These are phyloP conservation scores for Chenopodium quinoa DNA, from an alignment of 148 eudicot species.

Conservation along the genomic window DNA sequence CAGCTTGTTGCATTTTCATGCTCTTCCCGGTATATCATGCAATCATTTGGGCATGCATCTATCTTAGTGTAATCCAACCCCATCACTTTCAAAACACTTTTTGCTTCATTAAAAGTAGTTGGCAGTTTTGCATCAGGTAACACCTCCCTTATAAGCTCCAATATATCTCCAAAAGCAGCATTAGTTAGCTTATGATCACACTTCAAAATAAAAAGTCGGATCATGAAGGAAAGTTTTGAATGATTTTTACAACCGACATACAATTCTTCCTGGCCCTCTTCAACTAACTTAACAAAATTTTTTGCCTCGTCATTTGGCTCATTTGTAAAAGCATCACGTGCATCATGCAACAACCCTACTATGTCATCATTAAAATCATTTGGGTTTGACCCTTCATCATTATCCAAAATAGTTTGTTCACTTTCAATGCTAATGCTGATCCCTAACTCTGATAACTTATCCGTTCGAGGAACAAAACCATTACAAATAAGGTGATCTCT, in stretches of 20 bases:
- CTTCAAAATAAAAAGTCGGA: not conserved
- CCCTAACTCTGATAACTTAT: not conserved
- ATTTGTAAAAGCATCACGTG: not conserved
- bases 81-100: not conserved
- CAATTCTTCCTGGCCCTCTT: not conserved
- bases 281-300: not conserved
- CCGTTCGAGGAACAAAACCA: not conserved
- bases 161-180: not conserved
- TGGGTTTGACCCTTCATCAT: not conserved
- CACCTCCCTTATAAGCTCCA: not conserved
- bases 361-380: not conserved
- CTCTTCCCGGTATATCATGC: not conserved
- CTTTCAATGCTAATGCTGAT: not conserved
- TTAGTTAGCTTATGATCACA: not conserved
- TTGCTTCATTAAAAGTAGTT: not conserved
- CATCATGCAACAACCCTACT: not conserved
- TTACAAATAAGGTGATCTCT: conserved; percentile 3
- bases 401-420: not conserved
- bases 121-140: not conserved
- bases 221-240: not conserved
- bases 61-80: conserved; percentile 3
- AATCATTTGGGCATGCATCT: not conserved
- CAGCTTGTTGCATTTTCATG: not conserved
- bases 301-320: not conserved
- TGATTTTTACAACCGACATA: not conserved